Evolutionary conservation across 1,284 basidiomycete genomes (phyloP).

Genomic region (Ustilago esculenta): DNA sequence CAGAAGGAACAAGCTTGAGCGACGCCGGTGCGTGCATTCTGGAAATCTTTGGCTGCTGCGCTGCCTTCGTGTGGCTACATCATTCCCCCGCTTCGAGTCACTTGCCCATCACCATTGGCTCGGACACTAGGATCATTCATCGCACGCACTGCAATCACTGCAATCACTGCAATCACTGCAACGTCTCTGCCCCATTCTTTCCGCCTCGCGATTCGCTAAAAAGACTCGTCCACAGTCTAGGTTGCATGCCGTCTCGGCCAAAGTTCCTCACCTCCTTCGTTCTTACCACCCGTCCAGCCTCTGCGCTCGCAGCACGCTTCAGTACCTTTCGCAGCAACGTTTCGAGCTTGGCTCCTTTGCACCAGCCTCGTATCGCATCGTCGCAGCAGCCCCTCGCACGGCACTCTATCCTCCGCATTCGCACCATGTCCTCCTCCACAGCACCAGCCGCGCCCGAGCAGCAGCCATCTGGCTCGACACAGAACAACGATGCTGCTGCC

Average conservation of each 20-base stretch:
- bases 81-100: slow-evolving; percentile 7
- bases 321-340: not conserved
- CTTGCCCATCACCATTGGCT: slow-evolving; percentile 5
- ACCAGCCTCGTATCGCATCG: not conserved
- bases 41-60: not conserved
- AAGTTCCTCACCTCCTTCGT: slow-evolving; percentile 15
- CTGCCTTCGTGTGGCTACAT: not conserved
- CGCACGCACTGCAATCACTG: slow-evolving; percentile 1
- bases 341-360: not conserved
- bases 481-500: slow-evolving; percentile 18
- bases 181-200: not conserved
- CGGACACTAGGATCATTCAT: slow-evolving; percentile 1
- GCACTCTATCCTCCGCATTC: not conserved
- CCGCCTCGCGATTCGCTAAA: not conserved
- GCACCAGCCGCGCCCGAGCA: slow-evolving; percentile 19
- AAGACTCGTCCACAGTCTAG: slow-evolving; percentile 17
- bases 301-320: slow-evolving; percentile 8
- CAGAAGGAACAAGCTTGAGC: slow-evolving; percentile 1
- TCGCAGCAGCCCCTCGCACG: not conserved
- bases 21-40: slow-evolving; percentile 3
- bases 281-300: slow-evolving; percentile 3
- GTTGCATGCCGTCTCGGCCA: slow-evolving; percentile 29
- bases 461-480: slow-evolving; percentile 15
- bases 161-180: not conserved
- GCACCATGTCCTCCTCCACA: slow-evolving; percentile 39